These are phyloP conservation scores for Phlebiopsis gigantea DNA, from an alignment of 768 basidiomycete genomes.

Conservation along the genomic window DNA sequence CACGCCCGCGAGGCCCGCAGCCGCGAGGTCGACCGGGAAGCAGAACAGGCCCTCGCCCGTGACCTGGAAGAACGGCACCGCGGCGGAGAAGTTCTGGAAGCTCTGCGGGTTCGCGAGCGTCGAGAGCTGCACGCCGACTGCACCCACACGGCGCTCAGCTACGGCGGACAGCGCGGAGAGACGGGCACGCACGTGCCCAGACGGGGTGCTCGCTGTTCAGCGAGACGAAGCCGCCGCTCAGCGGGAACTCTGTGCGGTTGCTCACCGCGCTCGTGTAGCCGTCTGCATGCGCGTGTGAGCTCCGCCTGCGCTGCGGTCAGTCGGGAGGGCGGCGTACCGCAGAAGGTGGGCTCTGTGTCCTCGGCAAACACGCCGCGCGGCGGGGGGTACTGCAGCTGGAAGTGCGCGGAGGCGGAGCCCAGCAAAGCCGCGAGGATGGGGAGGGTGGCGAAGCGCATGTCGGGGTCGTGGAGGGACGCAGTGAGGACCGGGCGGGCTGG, in stretches of 20 bases:
- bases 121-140: constrained; percentile 53
- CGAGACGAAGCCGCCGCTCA: constrained; percentile 54
- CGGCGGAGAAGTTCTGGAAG: constrained; percentile 57
- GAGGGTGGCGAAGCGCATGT: constrained; percentile 32
- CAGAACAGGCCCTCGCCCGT: constrained; percentile 61
- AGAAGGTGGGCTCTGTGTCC: constrained; percentile 53
- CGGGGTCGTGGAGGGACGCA: constrained; percentile 3
- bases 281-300: constrained; percentile 35
- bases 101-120: constrained; percentile 53
- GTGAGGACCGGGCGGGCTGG: not conserved
- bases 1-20: constrained; percentile 43
- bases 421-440: constrained; percentile 32
- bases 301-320: too few relatives aligned
- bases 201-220: constrained; percentile 60
- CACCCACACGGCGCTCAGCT: constrained; percentile 1
- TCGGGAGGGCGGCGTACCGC: constrained; percentile 43
- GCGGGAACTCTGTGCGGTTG: constrained; percentile 66
- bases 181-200: constrained; percentile 46
- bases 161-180: not conserved
- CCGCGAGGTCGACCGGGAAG: constrained; percentile 56
- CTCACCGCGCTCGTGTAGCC: constrained; percentile 49
- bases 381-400: constrained; percentile 70
- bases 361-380: constrained; percentile 69
- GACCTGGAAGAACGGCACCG: constrained; percentile 44
- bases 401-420: constrained; percentile 49